Conservation (phyloP, 2,329 filamentous ascomycete species). For the Monilinia laxa region DNA sequence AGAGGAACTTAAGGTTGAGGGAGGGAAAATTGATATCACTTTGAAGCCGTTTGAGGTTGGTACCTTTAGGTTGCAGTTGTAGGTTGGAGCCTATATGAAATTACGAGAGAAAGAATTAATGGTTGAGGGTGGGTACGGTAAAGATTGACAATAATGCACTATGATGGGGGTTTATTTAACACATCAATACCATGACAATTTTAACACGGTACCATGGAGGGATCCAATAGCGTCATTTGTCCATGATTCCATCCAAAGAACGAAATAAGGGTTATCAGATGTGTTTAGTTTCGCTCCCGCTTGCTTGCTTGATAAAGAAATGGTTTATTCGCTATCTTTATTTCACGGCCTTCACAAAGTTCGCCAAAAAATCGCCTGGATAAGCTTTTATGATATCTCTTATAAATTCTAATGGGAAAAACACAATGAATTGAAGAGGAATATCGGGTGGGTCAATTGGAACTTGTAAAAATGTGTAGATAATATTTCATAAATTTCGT, state of each 20-base stretch:
- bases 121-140: not conserved
- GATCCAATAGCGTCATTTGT: not conserved
- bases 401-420: no score
- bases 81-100: conserved; percentile 1
- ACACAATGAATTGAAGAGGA: no score
- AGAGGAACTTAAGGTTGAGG: conserved; percentile 55
- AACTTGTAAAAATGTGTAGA: not conserved
- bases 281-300: not conserved
- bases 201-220: not conserved
- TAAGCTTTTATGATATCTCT: no score
- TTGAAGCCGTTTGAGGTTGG: conserved; percentile 83
- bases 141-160: not conserved
- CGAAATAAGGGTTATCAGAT: no score
- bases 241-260: no score
- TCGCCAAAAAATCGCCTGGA: no score
- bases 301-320: not conserved
- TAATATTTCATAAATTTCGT: not conserved
- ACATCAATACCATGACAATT: not conserved
- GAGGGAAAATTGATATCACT: conserved; percentile 58
- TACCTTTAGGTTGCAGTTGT: conserved; percentile 68
- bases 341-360: no score
- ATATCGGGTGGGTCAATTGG: no score
- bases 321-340: no score
- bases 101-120: not conserved
- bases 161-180: not conserved